A percentile compares a stretch with the other conserved stretches of the same genome.
phyloP scores from a whole-genome alignment of 169 alveolate genomes.

The Theileria annulata region DNA sequence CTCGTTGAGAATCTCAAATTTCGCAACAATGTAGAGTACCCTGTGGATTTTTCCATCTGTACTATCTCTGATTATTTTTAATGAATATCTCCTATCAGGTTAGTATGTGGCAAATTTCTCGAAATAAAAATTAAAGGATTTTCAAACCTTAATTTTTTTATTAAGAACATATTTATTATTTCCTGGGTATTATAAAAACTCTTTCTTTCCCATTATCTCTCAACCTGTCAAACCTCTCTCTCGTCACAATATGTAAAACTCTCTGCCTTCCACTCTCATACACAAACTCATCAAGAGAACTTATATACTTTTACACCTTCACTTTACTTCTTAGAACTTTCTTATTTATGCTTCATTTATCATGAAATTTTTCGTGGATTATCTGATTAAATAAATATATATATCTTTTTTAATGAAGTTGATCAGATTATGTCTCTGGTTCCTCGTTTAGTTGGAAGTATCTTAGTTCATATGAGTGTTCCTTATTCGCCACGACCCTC shows the following conservation, averaged over 20 bases:
- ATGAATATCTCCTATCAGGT: slow-evolving; percentile 1
- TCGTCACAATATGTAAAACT: neutral
- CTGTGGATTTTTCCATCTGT: slow-evolving; percentile 49
- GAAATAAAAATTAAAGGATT: neutral
- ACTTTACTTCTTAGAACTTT: neutral
- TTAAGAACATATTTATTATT: neutral
- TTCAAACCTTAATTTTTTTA: neutral
- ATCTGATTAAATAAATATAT: too few species aligned
- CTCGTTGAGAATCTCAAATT: slow-evolving; percentile 81
- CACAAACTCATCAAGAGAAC: neutral
- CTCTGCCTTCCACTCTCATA: neutral
- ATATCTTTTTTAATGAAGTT: neutral
- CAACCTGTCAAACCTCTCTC: neutral
- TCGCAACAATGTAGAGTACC: slow-evolving; percentile 78
- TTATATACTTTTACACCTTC: neutral
- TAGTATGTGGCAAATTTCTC: neutral
- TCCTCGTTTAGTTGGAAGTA: slow-evolving; percentile 92
- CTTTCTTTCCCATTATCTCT: neutral
- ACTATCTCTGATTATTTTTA: neutral
- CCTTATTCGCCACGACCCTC: slow-evolving; percentile 94
- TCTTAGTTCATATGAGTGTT: slow-evolving; percentile 89
- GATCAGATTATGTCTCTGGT: slow-evolving; percentile 68
- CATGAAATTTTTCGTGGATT: neutral
- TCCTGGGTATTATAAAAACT: neutral
- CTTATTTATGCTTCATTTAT: neutral